Conservation (phyloP, 257 asterid genomes). For the Nicotiana sylvestris region DNA sequence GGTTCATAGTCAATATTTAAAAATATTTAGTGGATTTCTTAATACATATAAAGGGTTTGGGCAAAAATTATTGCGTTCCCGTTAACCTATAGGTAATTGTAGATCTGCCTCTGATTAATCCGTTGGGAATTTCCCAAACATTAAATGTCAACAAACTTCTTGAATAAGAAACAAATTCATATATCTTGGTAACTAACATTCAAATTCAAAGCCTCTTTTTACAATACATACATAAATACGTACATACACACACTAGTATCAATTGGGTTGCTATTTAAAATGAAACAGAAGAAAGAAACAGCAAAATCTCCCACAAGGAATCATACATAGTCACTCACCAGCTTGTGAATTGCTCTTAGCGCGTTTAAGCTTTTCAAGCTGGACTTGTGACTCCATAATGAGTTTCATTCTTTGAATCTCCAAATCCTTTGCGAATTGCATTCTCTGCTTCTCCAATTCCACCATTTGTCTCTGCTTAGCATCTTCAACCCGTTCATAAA, state of each 20-base stretch:
- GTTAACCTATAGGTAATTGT: too few species aligned
- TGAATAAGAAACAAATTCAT: background rate
- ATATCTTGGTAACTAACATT: background rate
- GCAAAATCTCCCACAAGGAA: background rate
- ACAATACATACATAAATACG: background rate
- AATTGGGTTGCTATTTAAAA: background rate
- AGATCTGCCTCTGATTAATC: background rate
- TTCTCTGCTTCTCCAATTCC: slow-evolving; percentile 86
- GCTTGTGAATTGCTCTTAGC: slow-evolving; percentile 33
- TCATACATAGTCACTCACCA: slow-evolving; percentile 31
- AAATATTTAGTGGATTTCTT: too few species aligned
- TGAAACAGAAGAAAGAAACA: background rate
- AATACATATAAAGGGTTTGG: too few species aligned
- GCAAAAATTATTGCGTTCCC: too few species aligned
- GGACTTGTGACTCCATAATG: slow-evolving; percentile 67
- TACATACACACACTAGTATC: background rate
- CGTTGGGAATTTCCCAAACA: background rate
- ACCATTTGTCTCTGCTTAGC: slow-evolving; percentile 79
- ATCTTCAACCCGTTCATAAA: slow-evolving; percentile 73
- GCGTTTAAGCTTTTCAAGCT: slow-evolving; percentile 61
- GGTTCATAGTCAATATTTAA: too few species aligned
- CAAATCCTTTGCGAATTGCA: slow-evolving; percentile 77
- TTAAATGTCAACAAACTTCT: background rate
- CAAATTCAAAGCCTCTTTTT: background rate
- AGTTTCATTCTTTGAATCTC: slow-evolving; percentile 84